Conservation (phyloP, 2,329 filamentous ascomycete genomes). For the Fusarium lateritium region DNA sequence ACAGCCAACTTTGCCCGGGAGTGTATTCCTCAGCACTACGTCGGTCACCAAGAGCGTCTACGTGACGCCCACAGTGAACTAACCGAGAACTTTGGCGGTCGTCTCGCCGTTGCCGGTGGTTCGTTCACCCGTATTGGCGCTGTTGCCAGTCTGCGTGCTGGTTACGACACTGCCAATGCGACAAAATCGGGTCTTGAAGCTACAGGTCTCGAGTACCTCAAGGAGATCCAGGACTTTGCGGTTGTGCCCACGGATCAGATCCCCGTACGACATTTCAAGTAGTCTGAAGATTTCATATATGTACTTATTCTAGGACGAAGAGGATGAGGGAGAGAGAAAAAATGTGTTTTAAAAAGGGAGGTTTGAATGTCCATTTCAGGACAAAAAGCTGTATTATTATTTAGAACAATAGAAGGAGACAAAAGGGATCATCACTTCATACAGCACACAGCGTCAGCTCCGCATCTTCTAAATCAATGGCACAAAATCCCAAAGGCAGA, state of each 20-base stretch:
- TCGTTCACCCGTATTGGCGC: constrained; percentile 69
- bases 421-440: not conserved
- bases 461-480: not conserved
- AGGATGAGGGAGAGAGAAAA: not conserved
- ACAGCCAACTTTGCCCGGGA: constrained; percentile 72
- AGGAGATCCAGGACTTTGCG: constrained; percentile 44
- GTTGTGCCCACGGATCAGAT: constrained; percentile 46
- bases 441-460: not conserved
- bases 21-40: constrained; percentile 91
- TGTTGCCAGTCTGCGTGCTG: constrained; percentile 65
- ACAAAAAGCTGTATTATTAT: constrained; percentile 32
- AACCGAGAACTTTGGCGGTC: constrained; percentile 68
- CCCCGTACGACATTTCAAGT: constrained; percentile 46
- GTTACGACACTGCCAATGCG: constrained; percentile 50
- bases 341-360: constrained; percentile 6
- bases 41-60: constrained; percentile 81
- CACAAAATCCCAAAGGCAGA: not conserved
- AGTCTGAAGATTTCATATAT: not conserved
- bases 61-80: constrained; percentile 69
- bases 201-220: constrained; percentile 52
- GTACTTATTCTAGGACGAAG: not conserved
- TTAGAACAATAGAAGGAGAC: constrained; percentile 21
- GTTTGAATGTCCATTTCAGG: not conserved
- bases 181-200: constrained; percentile 42
- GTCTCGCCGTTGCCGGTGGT: constrained; percentile 74